Conservation (phyloP, 257 asterid genomes). For the Solanum lycopersicoides region DNA sequence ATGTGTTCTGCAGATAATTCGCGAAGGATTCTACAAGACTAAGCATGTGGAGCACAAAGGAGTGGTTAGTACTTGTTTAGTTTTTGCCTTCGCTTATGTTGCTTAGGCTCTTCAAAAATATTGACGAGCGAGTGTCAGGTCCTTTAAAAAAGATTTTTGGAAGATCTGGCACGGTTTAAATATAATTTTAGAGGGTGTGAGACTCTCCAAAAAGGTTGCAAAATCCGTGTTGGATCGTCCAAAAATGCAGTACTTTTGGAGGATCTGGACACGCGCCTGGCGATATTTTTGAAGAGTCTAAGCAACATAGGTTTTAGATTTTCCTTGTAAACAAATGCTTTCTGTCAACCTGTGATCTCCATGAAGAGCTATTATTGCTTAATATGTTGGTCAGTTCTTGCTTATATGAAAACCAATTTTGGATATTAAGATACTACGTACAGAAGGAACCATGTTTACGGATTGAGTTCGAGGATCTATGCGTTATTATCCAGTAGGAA, state of each 20-base stretch:
- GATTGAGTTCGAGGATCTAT: neutral
- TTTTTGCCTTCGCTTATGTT: neutral
- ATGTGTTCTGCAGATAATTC: conserved; percentile 46
- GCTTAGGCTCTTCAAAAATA: neutral
- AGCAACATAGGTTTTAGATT: neutral
- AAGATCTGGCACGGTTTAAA: neutral
- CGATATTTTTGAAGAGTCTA: neutral
- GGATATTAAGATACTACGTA: neutral
- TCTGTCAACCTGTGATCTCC: neutral
- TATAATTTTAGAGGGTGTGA: neutral
- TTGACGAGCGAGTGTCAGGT: neutral
- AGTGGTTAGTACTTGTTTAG: conserved; percentile 22
- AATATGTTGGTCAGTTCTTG: neutral
- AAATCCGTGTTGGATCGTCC: neutral
- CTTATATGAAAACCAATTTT: neutral
- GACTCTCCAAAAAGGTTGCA: neutral
- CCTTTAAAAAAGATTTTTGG: neutral
- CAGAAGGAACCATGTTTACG: neutral
- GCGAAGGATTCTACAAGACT: conserved; percentile 49
- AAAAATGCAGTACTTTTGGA: neutral
- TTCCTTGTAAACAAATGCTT: neutral
- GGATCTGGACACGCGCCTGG: neutral
- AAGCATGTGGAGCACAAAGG: conserved; percentile 86
- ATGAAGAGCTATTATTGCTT: neutral
- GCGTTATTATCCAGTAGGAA: neutral